Percentiles rank a stretch among this genome's conserved stretches.
Evolutionary conservation across 2,329 filamentous ascomycete genomes (phyloP).

Genomic region (Aspergillus caelatus): DNA sequence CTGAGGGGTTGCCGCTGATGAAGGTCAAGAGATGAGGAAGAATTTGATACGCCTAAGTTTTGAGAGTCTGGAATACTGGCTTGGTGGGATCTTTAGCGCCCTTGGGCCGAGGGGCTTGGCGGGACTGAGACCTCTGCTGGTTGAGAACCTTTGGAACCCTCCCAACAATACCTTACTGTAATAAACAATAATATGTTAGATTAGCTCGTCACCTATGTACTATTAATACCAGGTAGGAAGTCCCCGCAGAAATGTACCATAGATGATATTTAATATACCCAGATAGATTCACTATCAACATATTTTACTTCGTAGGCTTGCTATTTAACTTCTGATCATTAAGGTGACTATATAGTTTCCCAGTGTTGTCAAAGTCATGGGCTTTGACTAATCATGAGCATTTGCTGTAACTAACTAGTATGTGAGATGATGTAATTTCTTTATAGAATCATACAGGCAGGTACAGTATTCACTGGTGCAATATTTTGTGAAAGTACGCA

Average conservation of each 20-base stretch:
- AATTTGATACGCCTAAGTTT: constrained; percentile 42
- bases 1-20: constrained; percentile 26
- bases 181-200: neutral
- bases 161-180: constrained; percentile 32
- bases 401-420: too few relatives aligned
- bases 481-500: too few relatives aligned
- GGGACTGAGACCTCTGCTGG: constrained; percentile 33
- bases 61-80: constrained; percentile 38
- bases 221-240: neutral
- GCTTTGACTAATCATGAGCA: too few relatives aligned
- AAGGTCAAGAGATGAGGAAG: constrained; percentile 35
- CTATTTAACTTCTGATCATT: too few relatives aligned
- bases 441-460: too few relatives aligned
- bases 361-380: too few relatives aligned
- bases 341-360: too few relatives aligned
- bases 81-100: constrained; percentile 48
- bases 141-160: constrained; percentile 34
- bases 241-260: too few relatives aligned
- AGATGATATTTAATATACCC: too few relatives aligned
- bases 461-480: too few relatives aligned
- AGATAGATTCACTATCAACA: neutral
- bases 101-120: constrained; percentile 46
- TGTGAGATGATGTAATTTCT: too few relatives aligned
- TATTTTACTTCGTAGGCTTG: too few relatives aligned
- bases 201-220: neutral